Evolutionary conservation across 1,284 basidiomycete species (phyloP).

Genomic region (Trametes hirsuta): DNA sequence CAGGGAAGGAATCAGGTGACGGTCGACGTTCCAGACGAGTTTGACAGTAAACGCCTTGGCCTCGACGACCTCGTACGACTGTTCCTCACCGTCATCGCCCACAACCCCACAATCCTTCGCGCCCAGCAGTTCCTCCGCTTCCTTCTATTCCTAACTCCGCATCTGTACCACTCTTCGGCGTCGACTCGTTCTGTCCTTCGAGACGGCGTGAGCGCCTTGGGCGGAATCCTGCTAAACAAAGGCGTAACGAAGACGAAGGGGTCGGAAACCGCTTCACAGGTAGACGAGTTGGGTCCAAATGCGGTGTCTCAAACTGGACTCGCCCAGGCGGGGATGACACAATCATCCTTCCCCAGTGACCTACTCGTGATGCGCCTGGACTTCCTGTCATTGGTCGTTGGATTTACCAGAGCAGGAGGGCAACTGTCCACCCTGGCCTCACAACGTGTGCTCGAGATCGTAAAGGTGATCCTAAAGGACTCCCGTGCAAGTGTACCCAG

Average conservation of each 20-base stretch:
- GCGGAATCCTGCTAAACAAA: slow-evolving; percentile 53
- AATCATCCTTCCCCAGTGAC: slow-evolving; percentile 54
- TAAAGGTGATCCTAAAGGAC: slow-evolving; percentile 64
- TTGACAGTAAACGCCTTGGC: slow-evolving; percentile 59
- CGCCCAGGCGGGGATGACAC: slow-evolving; percentile 39
- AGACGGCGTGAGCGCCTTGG: slow-evolving; percentile 73
- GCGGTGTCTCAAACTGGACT: slow-evolving; percentile 28
- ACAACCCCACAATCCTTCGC: slow-evolving; percentile 67
- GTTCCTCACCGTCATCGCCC: slow-evolving; percentile 80
- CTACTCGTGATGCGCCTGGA: slow-evolving; percentile 62
- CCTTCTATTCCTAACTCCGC: slow-evolving; percentile 60
- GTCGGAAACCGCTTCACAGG: slow-evolving; percentile 37
- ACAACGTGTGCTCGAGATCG: slow-evolving; percentile 59
- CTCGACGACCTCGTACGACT: slow-evolving; percentile 74
- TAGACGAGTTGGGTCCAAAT: slow-evolving; percentile 20
- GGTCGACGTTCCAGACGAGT: slow-evolving; percentile 60
- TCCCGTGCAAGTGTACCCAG: slow-evolving; percentile 41
- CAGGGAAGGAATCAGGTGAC: slow-evolving; percentile 29
- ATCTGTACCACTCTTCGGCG: slow-evolving; percentile 57
- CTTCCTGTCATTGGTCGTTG: slow-evolving; percentile 62
- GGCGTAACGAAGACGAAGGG: slow-evolving; percentile 50
- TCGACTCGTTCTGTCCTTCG: slow-evolving; percentile 57
- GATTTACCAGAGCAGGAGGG: slow-evolving; percentile 62
- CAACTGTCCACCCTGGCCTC: slow-evolving; percentile 49
- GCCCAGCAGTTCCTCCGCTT: slow-evolving; percentile 71